A percentile compares a stretch with the other conserved stretches of the same genome.
Conservation (phyloP, 345 rosid genomes). For the Populus ilicifolia region DNA sequence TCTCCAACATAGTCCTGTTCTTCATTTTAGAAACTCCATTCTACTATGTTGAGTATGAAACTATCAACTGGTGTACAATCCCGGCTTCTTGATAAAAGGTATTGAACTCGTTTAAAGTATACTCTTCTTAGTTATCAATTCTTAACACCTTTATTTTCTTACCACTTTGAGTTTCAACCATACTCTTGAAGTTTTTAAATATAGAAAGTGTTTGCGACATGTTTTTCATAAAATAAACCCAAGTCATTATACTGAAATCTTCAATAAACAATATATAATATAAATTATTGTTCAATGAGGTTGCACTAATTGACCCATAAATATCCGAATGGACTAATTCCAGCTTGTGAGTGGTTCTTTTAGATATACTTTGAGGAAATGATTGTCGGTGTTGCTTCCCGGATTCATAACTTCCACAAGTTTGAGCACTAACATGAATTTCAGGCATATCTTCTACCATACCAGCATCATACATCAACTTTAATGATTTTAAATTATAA, state of each 20-base stretch:
- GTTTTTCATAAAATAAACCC: background rate
- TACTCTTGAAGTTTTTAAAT: no score
- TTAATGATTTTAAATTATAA: background rate
- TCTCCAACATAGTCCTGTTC: no score
- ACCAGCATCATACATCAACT: background rate
- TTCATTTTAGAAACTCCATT: no score
- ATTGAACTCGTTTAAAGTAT: no score
- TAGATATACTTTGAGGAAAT: background rate
- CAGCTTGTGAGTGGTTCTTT: background rate
- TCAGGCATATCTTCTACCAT: background rate
- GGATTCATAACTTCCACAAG: background rate
- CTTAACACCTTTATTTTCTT: no score
- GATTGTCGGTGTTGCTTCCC: background rate
- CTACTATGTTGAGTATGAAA: no score
- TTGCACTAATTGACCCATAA: background rate
- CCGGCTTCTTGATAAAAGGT: no score
- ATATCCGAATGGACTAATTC: background rate
- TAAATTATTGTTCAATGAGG: background rate
- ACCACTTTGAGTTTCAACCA: no score
- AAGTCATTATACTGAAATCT: background rate
- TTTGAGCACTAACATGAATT: background rate
- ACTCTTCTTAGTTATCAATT: no score
- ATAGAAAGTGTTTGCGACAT: no score
- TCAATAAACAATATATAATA: slow-evolving; percentile 5
- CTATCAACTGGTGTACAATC: no score